A percentile compares a stretch with the other conserved stretches of the same genome.
phyloP scores from a whole-genome alignment of 2,329 filamentous ascomycete genomes.

The Nemania sp. region DNA sequence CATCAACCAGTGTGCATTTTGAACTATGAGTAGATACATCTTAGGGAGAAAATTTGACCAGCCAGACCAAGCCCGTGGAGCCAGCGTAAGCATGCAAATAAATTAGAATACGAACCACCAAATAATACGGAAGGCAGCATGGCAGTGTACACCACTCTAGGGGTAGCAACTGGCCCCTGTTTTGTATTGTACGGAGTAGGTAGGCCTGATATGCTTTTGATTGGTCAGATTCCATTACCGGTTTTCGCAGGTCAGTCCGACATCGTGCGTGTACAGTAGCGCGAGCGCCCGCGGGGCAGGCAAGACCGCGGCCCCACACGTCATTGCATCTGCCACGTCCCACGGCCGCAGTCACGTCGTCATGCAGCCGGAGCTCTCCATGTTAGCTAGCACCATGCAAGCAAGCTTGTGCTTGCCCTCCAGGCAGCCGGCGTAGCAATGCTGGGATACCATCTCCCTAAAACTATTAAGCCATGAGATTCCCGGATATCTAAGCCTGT shows the following conservation, averaged over 20 bases:
- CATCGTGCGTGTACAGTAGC: not conserved
- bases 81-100: too few species aligned
- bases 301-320: slow-evolving; percentile 8
- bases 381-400: too few species aligned
- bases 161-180: too few species aligned
- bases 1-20: too few species aligned
- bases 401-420: not conserved
- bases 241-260: slow-evolving; percentile 15
- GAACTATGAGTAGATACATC: too few species aligned
- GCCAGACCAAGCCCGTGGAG: too few species aligned
- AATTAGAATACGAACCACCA: too few species aligned
- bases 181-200: too few species aligned
- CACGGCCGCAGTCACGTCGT: not conserved
- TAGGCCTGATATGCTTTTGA: not conserved
- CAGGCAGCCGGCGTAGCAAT: slow-evolving; percentile 16
- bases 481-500: too few species aligned
- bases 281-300: not conserved
- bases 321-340: slow-evolving; percentile 2
- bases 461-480: slow-evolving; percentile 3
- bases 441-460: not conserved
- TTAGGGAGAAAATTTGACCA: too few species aligned
- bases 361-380: not conserved
- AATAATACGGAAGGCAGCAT: too few species aligned
- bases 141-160: too few species aligned
- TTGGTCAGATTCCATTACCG: not conserved